A percentile compares a stretch with the other conserved stretches of the same genome.
Conservation (phyloP, 2,329 filamentous ascomycete genomes). For the Sclerotinia glacialis region DNA sequence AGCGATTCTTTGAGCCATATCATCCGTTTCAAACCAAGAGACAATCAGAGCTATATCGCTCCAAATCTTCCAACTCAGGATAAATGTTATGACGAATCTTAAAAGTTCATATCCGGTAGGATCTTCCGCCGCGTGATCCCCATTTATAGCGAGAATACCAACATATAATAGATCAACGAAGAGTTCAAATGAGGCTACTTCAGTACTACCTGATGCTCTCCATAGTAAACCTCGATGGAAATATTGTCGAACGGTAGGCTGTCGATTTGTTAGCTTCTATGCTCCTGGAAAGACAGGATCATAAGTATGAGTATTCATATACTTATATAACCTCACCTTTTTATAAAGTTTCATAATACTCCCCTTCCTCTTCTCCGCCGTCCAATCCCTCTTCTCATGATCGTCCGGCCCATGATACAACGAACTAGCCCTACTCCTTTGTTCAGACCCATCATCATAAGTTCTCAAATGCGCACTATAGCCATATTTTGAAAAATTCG, state of each 20-base stretch:
- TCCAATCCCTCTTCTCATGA: constrained; percentile 42
- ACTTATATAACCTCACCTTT: constrained; percentile 35
- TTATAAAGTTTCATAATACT: constrained; percentile 55
- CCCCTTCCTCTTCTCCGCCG: constrained; percentile 40
- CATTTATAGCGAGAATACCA: constrained; percentile 59
- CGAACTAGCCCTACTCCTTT: constrained; percentile 29
- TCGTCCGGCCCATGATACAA: constrained; percentile 29
- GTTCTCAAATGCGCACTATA: constrained; percentile 57
- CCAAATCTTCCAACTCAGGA: constrained; percentile 61
- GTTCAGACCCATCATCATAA: constrained; percentile 40
- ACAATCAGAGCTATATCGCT: constrained; percentile 55
- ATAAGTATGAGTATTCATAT: neutral
- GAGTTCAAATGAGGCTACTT: constrained; percentile 62
- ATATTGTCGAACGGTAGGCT: constrained; percentile 61
- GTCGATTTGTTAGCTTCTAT: neutral
- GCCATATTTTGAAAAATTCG: constrained; percentile 62
- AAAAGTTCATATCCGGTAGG: constrained; percentile 55
- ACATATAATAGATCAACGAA: constrained; percentile 61
- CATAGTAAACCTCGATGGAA: constrained; percentile 64
- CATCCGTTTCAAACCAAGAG: constrained; percentile 60
- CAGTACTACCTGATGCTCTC: constrained; percentile 56
- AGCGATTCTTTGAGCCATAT: constrained; percentile 56
- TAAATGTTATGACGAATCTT: constrained; percentile 59
- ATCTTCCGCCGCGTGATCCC: constrained; percentile 57
- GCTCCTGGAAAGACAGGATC: rapidly evolving